Percentiles rank a stretch among this genome's conserved stretches.
These are phyloP conservation scores for Lepidopterella palustris DNA, from an alignment of 495 filamentous ascomycete species.

Conservation along the genomic window DNA sequence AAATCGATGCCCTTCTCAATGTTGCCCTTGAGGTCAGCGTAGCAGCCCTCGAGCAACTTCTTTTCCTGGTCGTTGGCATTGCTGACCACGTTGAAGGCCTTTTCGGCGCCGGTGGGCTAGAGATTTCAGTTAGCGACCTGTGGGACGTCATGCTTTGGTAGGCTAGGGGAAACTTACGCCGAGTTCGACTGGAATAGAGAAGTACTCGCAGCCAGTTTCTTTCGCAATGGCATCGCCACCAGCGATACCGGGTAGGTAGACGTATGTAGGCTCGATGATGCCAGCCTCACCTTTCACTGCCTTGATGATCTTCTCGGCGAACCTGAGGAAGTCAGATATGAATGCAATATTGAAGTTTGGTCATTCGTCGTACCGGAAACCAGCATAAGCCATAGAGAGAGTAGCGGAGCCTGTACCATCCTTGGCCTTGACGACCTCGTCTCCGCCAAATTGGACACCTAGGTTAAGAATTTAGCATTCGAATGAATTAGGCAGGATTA, in stretches of 20 bases:
- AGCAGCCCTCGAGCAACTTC: constrained; percentile 68
- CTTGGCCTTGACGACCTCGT: constrained; percentile 98
- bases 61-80: constrained; percentile 75
- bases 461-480: neutral
- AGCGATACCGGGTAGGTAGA: constrained; percentile 84
- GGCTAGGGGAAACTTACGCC: constrained; percentile 57
- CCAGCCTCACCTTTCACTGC: constrained; percentile 81
- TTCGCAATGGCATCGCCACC: constrained; percentile 81
- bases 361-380: constrained; percentile 85
- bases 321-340: too few relatives aligned
- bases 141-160: neutral
- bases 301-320: constrained; percentile 88
- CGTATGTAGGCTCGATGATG: constrained; percentile 86
- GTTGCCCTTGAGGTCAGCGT: constrained; percentile 77
- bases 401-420: constrained; percentile 91
- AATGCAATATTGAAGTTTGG: too few relatives aligned
- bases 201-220: constrained; percentile 81
- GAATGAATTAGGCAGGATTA: neutral
- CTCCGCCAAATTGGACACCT: constrained; percentile 93
- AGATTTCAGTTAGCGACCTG: neutral
- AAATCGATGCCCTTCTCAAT: constrained; percentile 92
- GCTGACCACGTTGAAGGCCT: constrained; percentile 69
- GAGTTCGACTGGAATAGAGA: constrained; percentile 91
- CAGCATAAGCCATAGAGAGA: constrained; percentile 95
- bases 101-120: constrained; percentile 74